Percentiles rank a stretch among this genome's conserved stretches.
Evolutionary conservation across 768 basidiomycete genomes (phyloP).

Genomic region (Macrolepiota dolichaula): DNA sequence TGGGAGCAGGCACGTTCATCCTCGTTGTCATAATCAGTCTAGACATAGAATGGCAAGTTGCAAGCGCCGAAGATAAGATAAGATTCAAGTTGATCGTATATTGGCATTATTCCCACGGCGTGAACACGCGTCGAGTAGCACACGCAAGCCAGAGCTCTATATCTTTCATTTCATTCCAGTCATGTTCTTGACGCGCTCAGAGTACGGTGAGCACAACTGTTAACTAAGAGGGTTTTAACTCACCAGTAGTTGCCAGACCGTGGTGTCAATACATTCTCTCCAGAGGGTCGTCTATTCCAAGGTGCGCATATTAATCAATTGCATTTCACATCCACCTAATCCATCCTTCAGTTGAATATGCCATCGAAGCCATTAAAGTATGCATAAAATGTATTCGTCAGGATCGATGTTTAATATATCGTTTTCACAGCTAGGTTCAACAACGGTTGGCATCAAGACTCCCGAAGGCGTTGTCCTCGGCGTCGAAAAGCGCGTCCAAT

Average conservation of each 20-base stretch:
- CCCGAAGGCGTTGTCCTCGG: slow-evolving; percentile 88
- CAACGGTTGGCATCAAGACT: slow-evolving; percentile 94
- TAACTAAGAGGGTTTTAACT: neutral
- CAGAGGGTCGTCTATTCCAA: slow-evolving; percentile 97
- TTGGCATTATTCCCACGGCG: slow-evolving; percentile 33
- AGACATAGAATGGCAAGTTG: too few relatives aligned
- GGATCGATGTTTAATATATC: neutral
- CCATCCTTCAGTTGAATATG: slow-evolving; percentile 82
- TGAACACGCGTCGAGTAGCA: slow-evolving; percentile 43
- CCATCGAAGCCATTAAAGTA: slow-evolving; percentile 98
- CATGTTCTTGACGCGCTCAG: slow-evolving; percentile 95
- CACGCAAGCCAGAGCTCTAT: slow-evolving; percentile 29
- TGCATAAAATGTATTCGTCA: neutral
- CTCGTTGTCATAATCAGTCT: neutral
- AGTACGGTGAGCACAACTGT: slow-evolving; percentile 64
- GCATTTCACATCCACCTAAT: slow-evolving; percentile 11
- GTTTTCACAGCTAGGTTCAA: slow-evolving; percentile 86
- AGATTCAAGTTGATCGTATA: slow-evolving; percentile 21
- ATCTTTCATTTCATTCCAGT: slow-evolving; percentile 21
- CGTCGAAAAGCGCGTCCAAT: slow-evolving; percentile 98
- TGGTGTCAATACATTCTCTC: slow-evolving; percentile 98
- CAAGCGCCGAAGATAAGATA: slow-evolving; percentile 24
- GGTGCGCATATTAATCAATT: slow-evolving; percentile 44
- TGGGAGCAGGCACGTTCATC: too few relatives aligned
- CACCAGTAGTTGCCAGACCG: slow-evolving; percentile 53